These are phyloP conservation scores for Scenedesmus sp. DNA, from an alignment of 163 green algal genomes.

Conservation along the genomic window DNA sequence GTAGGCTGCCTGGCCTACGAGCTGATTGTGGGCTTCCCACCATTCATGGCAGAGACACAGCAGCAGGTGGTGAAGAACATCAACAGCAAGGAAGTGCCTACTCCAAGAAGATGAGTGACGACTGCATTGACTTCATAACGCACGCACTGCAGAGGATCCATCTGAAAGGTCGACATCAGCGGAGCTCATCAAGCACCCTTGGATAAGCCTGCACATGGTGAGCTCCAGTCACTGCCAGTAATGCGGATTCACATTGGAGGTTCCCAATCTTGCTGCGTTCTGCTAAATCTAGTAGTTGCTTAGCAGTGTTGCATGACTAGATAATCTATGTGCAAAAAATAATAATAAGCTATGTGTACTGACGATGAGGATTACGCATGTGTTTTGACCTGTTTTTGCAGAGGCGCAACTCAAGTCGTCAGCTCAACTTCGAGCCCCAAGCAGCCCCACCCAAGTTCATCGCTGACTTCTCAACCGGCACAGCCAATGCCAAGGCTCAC, in stretches of 20 bases:
- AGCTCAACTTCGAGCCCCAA: slow-evolving; percentile 32
- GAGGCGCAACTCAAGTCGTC: slow-evolving; percentile 22
- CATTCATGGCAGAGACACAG: slow-evolving; percentile 60
- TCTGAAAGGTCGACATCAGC: slow-evolving; percentile 52
- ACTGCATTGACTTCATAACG: slow-evolving; percentile 25
- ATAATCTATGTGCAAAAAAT: no score
- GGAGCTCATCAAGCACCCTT: slow-evolving; percentile 70
- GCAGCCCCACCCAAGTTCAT: not conserved
- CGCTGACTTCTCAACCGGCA: slow-evolving; percentile 12
- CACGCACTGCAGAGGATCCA: slow-evolving; percentile 58
- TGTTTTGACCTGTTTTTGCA: not conserved
- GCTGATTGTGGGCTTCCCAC: slow-evolving; percentile 68
- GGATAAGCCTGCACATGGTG: slow-evolving; percentile 61
- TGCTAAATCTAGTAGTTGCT: no score
- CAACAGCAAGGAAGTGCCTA: slow-evolving; percentile 38
- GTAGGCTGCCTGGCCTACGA: slow-evolving; percentile 75
- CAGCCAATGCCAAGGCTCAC: not conserved
- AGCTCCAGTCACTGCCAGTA: not conserved
- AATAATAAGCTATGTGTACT: no score
- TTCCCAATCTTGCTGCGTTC: no score
- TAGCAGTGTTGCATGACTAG: not conserved
- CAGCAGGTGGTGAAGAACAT: slow-evolving; percentile 51
- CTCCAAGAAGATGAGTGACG: slow-evolving; percentile 49
- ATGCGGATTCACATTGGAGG: not conserved
- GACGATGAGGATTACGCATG: no score